Conservation (phyloP, 2,329 filamentous ascomycete genomes). For the Arthrobotrys conoides region DNA sequence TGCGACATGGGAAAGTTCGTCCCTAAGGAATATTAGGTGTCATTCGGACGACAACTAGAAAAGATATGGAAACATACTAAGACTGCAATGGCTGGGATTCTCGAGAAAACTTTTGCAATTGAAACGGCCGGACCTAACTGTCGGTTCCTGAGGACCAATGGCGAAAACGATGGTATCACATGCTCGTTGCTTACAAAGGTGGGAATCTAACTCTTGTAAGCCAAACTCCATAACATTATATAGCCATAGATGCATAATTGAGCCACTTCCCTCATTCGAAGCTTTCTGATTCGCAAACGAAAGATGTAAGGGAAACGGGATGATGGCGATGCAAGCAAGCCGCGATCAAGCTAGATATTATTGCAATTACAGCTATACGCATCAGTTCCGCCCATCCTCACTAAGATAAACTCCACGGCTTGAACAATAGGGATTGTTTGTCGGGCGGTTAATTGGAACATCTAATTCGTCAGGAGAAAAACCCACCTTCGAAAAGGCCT, state of each 20-base stretch:
- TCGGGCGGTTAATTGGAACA: slow-evolving; percentile 30
- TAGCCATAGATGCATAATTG: slow-evolving; percentile 15
- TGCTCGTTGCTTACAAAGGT: slow-evolving; percentile 47
- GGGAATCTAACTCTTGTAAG: slow-evolving; percentile 13
- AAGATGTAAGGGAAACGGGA: slow-evolving; percentile 31
- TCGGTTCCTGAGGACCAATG: slow-evolving; percentile 51
- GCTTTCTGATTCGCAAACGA: slow-evolving; percentile 36
- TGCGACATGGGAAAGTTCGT: neutral
- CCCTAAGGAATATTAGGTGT: slow-evolving; percentile 2
- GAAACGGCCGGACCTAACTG: slow-evolving; percentile 57
- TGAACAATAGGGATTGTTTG: slow-evolving; percentile 47
- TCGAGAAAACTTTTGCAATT: slow-evolving; percentile 31
- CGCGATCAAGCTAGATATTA: neutral
- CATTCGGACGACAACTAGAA: slow-evolving; percentile 28
- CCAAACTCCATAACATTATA: slow-evolving; percentile 2
- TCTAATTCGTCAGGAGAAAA: slow-evolving; percentile 51
- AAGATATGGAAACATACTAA: slow-evolving; percentile 12
- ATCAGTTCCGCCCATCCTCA: neutral
- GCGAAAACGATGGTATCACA: slow-evolving; percentile 32
- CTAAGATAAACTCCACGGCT: neutral
- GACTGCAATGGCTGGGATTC: neutral
- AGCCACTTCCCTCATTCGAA: slow-evolving; percentile 14
- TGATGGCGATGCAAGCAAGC: slow-evolving; percentile 36
- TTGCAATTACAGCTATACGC: slow-evolving; percentile 5
- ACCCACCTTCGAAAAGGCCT: neutral